Evolutionary conservation across 495 filamentous ascomycete species (phyloP), one percentile per base, ranked within the genome.

Genomic region (Neurospora tetraspora): DNA sequence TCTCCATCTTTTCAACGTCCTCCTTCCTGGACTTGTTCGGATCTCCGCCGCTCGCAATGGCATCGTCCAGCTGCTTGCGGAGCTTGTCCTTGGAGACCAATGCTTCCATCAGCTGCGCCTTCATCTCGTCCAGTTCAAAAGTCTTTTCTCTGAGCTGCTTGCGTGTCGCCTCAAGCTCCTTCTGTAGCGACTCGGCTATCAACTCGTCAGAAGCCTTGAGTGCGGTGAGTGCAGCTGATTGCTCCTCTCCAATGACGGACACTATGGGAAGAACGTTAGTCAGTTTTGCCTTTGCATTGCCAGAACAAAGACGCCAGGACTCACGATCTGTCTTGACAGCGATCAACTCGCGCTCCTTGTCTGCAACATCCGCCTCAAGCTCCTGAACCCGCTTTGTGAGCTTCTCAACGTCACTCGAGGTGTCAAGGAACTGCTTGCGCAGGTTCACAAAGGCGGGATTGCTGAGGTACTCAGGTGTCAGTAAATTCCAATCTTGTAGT

Each of bases 11-110:
- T 68, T 86, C 85, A 68, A 83, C 80, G 71, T 85, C 83, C 73
- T 85, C 83, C 73, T 86, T 85, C 73, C 71, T 82, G 65, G 79
- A 76, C 72, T 83, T 85, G 36, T 74, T 68, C 9, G 73, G 68
- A 18, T 70, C 72, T 11, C 73, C 73, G 9, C 45, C 71, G 8
- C 70, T 70, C 23, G 76, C 75, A 18, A 78, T 53, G 10, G 76
- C 75, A 23, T 82, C 80, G 69, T 86, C 84, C 71, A 87, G 81
- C 45, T 87, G 82, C 72, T 86, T 84, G 47, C 82, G 82, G 36
- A 88, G 81, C 73, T 84, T 85, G 73, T 88, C 85, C 77, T 88
- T 88, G 68, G 83, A 82, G 37, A 88, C 77, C n/a, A 87, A 78
- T 12, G 83, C 81, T 16, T 81, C 81, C 75, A 87, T 78, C 34